Evolutionary conservation across 2,329 filamentous ascomycete genomes (phyloP), one percentile per base, ranked within the genome.

Genomic region (Epichloe aotearoae): DNA sequence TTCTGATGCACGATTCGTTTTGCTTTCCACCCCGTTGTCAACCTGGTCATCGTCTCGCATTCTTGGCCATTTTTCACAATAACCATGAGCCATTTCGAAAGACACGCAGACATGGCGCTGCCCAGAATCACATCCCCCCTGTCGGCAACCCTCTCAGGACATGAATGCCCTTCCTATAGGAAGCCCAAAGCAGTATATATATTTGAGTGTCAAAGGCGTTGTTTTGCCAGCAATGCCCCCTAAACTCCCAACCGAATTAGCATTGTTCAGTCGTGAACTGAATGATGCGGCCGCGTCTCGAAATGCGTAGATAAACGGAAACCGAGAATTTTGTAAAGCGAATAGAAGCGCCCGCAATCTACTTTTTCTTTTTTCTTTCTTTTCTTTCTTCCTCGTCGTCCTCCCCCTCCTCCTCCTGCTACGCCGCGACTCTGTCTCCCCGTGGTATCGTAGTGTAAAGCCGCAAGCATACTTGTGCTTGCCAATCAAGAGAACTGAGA

Each of bases 381-480:
- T 6, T n/a, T 12, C 1, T 26, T 12, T 1, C n/a, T 0, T 26
- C 14, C 2, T n/a, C 37, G 3, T 39, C 12, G 6, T n/a, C 10
- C 6, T 11, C 4, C 1, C n/a, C n/a, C n/a, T 19, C 6, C 1
- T 10, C 7, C 8, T 12, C 2, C 19, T 14, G 41, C 41, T 43
- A 12, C 11, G 19, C n/a, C 23, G 7, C n/a, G 12, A 11, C n/a
- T 23, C 12, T 6, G 4, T 26, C 37, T 15, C 17, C 39, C 30
- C 14, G 2, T 49, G 47, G 47, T 49, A 43, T 49, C 40, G 40
- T 44, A 49, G 7, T 45, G 11, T 50, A 44, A 34, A 46, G 26
- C 23, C 48, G 20, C 7, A 44, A 43, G 48, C 20, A 50, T 6
- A 20, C 3, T 15, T 37, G 15, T 30, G 19, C 20, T 33, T 26